These are phyloP conservation scores for Roridomyces roridus DNA, from an alignment of 768 basidiomycete species.

Conservation along the genomic window DNA sequence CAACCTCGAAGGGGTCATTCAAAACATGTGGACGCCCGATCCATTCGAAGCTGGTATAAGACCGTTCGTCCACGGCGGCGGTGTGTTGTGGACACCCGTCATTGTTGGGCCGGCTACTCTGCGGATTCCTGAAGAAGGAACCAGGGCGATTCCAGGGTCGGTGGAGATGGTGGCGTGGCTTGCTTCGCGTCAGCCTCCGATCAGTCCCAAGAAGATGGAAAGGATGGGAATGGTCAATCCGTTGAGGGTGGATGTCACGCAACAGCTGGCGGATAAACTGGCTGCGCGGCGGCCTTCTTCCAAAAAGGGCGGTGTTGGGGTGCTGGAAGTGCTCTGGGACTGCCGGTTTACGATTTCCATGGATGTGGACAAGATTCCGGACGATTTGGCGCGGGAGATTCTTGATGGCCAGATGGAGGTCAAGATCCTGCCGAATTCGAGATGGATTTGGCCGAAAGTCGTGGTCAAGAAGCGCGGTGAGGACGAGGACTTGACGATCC, in stretches of 20 bases:
- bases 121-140: constrained; percentile 21
- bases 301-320: constrained; percentile 18
- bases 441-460: constrained; percentile 58
- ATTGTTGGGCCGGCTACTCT: constrained; percentile 35
- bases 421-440: constrained; percentile 42
- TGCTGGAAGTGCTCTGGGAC: constrained; percentile 61
- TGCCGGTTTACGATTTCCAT: constrained; percentile 65
- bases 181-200: constrained; percentile 62
- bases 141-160: constrained; percentile 4
- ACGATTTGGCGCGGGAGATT: constrained; percentile 37
- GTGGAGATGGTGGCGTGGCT: constrained; percentile 59
- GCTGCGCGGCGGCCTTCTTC: constrained; percentile 8
- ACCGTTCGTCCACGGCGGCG: constrained; percentile 61
- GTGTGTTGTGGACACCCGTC: constrained; percentile 70
- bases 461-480: constrained; percentile 26
- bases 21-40: constrained; percentile 51
- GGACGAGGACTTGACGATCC: constrained; percentile 5
- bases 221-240: constrained; percentile 29
- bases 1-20: constrained; percentile 54
- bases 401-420: constrained; percentile 29
- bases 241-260: constrained; percentile 51
- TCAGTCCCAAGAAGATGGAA: constrained; percentile 37
- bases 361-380: constrained; percentile 49
- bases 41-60: constrained; percentile 28
- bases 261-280: constrained; percentile 15